Evolutionary conservation across 352 stramenopile species (phyloP).

Genomic region (Aphanomyces invadans): DNA sequence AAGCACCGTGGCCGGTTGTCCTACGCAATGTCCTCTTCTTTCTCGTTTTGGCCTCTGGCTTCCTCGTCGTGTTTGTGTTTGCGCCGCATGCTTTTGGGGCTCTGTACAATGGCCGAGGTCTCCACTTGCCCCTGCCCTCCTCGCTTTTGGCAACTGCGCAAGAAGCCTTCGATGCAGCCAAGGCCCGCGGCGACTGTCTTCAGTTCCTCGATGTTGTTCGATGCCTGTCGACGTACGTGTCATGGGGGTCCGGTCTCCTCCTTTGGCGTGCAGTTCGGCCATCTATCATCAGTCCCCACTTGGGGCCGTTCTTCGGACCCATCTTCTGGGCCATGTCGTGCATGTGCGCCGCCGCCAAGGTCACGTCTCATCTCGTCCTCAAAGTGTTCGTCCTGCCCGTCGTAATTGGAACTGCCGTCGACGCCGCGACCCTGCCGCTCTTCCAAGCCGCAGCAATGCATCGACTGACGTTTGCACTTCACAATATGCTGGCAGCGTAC

Average conservation of each 20-base stretch:
- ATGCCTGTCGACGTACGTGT: constrained; percentile 63
- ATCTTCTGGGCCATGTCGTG: constrained; percentile 71
- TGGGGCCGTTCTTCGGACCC: constrained; percentile 65
- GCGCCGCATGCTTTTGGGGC: constrained; percentile 68
- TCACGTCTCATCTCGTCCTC: constrained; percentile 92
- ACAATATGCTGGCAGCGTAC: constrained; percentile 85
- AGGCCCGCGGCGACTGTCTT: constrained; percentile 64
- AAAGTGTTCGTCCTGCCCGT: constrained; percentile 97
- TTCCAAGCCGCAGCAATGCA: constrained; percentile 76
- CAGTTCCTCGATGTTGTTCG: constrained; percentile 77
- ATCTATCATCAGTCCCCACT: constrained; percentile 71
- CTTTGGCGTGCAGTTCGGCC: constrained; percentile 81
- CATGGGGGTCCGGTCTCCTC: constrained; percentile 79
- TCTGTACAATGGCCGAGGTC: too few species aligned
- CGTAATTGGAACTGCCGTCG: constrained; percentile 89
- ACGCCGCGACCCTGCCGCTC: constrained; percentile 86
- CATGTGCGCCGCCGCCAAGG: constrained; percentile 86
- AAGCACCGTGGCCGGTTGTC: constrained; percentile 88
- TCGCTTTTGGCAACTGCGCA: constrained; percentile 68
- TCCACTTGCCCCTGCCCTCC: constrained; percentile 86
- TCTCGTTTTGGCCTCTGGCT: constrained; percentile 94
- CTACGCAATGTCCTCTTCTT: constrained; percentile 96
- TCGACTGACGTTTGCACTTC: constrained; percentile 70
- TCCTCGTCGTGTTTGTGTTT: constrained; percentile 94
- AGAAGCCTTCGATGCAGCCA: constrained; percentile 47